Evolutionary conservation across 2,329 filamentous ascomycete species (phyloP), one percentile per base, ranked within the genome.

Genomic region (Coniochaeta sp.): DNA sequence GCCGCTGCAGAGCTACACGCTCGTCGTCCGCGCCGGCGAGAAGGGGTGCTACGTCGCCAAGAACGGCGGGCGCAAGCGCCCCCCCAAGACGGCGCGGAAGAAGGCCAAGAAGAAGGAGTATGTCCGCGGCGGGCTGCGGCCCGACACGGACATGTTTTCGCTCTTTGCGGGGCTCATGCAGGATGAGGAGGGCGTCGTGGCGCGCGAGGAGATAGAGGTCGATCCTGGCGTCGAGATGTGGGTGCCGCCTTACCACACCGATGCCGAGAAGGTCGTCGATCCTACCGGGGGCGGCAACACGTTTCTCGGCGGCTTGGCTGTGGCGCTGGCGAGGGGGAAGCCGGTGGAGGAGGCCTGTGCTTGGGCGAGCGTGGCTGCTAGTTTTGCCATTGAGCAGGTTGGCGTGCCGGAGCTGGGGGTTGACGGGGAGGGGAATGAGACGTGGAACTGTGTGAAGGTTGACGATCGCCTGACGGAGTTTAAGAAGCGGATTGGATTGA

Each of bases 221-320:
- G 82, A 89, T 64, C 83, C 86, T 0, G 67, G 65, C 6, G 64
- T 72, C 0, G 70, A 68, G 61, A 63, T 61, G 63, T 70, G 71
- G 62, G 55, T 69, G 12, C 64, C 67, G 14, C 62, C 68, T 1
- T 69, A 65, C 26, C 65, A 66, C 8, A 55, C 43, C 2, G 38
- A 31, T 34, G 36, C 14, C 12, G 14, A 36, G 7, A 83, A 77
- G 61, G 91, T 97, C 1, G 77, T 95, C n/a, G 95, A 98, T 72
- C 93, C 93, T 0, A 98, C 95, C 0, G 95, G 95, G 11, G 95
- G 92, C 22, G 95, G 95, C 0, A 99, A 99, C 73, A 88, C 89
- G 0, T 98, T 97, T 67, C 78, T 97, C 26, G 81, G 82, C 24
- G 81, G 82, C n/a, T 66, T 86, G 55, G 76, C 79, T 0, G 77